These are phyloP conservation scores for Chlorella sorokiniana DNA, from an alignment of 139 green algal species.

Conservation along the genomic window DNA sequence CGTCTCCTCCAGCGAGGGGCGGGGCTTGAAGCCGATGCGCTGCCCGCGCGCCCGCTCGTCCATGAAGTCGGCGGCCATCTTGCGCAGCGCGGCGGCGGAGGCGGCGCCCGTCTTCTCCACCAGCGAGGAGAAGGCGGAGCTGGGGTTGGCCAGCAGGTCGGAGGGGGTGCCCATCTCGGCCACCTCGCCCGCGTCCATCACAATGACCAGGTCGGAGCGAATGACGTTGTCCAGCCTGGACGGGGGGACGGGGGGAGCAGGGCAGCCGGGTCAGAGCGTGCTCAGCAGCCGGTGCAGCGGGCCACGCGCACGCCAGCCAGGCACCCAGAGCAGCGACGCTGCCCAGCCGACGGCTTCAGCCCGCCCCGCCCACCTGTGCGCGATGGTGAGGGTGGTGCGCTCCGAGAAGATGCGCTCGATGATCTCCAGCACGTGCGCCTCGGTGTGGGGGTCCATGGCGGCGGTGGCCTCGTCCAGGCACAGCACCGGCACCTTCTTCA, in stretches of 20 bases:
- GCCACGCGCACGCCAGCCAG: too few species aligned
- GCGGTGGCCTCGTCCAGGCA: constrained; percentile 94
- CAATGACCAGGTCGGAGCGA: constrained; percentile 35
- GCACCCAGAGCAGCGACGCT: too few species aligned
- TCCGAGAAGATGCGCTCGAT: constrained; percentile 52
- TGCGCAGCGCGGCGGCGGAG: constrained; percentile 53
- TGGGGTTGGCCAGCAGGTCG: constrained; percentile 38
- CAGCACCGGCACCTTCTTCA: constrained; percentile 64
- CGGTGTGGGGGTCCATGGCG: constrained; percentile 33
- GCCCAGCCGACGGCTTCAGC: constrained; percentile 23
- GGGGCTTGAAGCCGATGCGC: constrained; percentile 17
- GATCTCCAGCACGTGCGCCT: constrained; percentile 69
- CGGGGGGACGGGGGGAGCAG: not conserved
- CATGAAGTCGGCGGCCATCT: constrained; percentile 50
- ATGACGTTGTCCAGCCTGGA: constrained; percentile 52
- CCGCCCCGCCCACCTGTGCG: constrained; percentile 39
- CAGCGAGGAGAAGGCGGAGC: constrained; percentile 61
- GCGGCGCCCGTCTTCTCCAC: constrained; percentile 56
- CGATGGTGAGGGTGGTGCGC: constrained; percentile 67
- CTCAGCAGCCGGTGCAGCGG: not conserved
- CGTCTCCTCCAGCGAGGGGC: constrained; percentile 24
- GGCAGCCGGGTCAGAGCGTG: not conserved
- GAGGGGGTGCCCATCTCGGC: constrained; percentile 43
- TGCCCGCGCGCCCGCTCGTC: constrained; percentile 16
- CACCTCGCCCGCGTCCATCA: constrained; percentile 54